Conservation (phyloP, 208 protist species). For the Wallacemonas rigidus region DNA sequence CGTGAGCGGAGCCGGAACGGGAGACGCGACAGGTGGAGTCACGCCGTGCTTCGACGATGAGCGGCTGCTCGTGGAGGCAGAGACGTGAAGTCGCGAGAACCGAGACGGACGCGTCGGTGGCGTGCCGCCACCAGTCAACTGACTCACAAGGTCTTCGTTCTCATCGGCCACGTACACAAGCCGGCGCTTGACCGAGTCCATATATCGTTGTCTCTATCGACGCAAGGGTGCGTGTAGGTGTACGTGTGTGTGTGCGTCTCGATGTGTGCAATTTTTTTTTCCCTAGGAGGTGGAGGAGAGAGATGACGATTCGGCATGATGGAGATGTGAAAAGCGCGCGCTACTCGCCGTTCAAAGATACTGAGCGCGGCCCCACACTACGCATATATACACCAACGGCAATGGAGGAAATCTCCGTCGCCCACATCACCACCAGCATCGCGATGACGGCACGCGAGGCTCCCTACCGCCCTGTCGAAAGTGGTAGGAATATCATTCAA, state of each 20-base stretch:
- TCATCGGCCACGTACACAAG: constrained; percentile 82
- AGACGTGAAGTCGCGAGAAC: constrained; percentile 40
- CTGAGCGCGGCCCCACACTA: no score
- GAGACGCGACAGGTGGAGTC: not conserved
- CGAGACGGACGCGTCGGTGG: constrained; percentile 52
- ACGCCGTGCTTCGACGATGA: constrained; percentile 7
- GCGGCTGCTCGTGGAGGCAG: constrained; percentile 29
- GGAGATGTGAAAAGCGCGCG: not conserved
- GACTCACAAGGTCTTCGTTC: constrained; percentile 40
- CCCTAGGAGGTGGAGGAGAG: no score
- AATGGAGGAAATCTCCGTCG: no score
- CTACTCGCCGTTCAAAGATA: no score
- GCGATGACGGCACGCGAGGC: no score
- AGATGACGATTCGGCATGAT: not conserved
- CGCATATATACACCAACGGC: no score
- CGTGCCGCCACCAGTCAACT: constrained; percentile 45
- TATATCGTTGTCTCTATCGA: constrained; percentile 1
- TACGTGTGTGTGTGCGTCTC: not conserved
- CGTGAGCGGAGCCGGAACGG: constrained; percentile 1
- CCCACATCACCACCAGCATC: no score
- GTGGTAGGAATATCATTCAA: no score
- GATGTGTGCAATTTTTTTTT: not conserved
- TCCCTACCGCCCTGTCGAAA: no score
- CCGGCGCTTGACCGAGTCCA: constrained; percentile 56
- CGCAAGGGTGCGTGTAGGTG: not conserved